Evolutionary conservation across 805 yeast species (phyloP).

Genomic region (Myxozyma neotropica): DNA sequence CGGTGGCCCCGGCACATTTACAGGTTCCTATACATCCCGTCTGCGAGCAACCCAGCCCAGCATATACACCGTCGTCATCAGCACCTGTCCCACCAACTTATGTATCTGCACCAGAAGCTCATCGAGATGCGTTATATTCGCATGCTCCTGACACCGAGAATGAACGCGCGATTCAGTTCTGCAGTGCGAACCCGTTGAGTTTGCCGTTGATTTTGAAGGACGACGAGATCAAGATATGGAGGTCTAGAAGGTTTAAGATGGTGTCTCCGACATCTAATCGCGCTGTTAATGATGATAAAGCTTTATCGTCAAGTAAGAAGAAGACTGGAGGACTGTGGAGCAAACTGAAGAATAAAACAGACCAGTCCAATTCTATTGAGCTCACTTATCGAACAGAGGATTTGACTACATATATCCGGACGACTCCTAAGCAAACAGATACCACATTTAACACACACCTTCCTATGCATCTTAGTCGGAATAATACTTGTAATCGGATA

Average conservation of each 20-base stretch:
- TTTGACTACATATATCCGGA: conserved; percentile 7
- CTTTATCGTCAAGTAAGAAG: background rate
- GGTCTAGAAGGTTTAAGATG: background rate
- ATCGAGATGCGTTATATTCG: conserved; percentile 2
- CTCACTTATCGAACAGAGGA: background rate
- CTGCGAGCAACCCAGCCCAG: background rate
- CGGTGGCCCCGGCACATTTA: background rate
- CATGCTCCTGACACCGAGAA: conserved; percentile 4
- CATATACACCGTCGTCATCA: background rate
- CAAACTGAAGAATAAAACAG: background rate
- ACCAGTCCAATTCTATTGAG: background rate
- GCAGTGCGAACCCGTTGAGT: background rate
- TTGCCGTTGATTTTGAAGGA: background rate
- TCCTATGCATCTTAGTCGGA: conserved; percentile 14
- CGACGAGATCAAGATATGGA: background rate
- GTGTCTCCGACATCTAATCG: background rate
- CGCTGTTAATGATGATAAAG: background rate
- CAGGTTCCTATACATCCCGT: background rate
- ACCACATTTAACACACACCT: conserved; percentile 16
- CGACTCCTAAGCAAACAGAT: conserved; percentile 11
- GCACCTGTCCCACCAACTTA: conserved; percentile 1
- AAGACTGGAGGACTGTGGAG: background rate
- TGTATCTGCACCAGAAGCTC: background rate
- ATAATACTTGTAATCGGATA: conserved; percentile 4
- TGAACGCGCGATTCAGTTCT: conserved; percentile 1